Base-by-base conservation (phyloP, 225 moss, liverwort and hornwort genomes). In the Straminergon stramineum region DNA sequence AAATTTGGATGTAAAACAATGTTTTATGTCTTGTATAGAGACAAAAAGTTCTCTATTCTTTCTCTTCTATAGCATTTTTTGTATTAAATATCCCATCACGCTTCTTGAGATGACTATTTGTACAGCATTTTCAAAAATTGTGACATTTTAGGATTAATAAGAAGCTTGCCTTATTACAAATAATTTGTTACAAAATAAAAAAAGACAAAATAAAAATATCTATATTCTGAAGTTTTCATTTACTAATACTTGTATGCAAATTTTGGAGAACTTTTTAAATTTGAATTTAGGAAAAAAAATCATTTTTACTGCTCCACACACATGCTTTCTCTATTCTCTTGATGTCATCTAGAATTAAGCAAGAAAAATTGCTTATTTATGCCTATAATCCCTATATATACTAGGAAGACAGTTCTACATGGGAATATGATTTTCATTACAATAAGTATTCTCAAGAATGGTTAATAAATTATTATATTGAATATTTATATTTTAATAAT, bases 1-100 rank as follows among this genome's bases (percentile, higher is more conserved):
- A 51, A 4, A 48, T 17, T 20, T 32, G 7, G 52, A 52, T 52
- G 20, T 2, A 13, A 76, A 76, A 13, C 0, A 76, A 76, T 1
- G 2, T 31, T 52, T 20, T 10, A 0, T 0, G 0, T 28, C 10
- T 30, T 48, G 7, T 0, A 74, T 0, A 41, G 0, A 1, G 3
- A 43, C 1, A 1, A 3, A 45, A 74, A 45, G 19, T 12, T 19
- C 31, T 0, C 2, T 4, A 32, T 12, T 3, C 7, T 31, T 75
- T 48, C 17, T 15, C 10, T 7, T 75, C 5, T 1, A 5, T 4
- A 48, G 18, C 0, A 1, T 22, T 69, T 69, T 23, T 37, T n/a
- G n/a, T 0, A 0, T 41, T 39, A 15, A 61, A 26, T 26, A 8
- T 71, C 14, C 41, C 10, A 39, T 0, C 4, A 15, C 24, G 15